Evolutionary conservation across 2,329 filamentous ascomycete genomes (phyloP), one percentile per base, ranked within the genome.

Genomic region (Penicillium sp.): DNA sequence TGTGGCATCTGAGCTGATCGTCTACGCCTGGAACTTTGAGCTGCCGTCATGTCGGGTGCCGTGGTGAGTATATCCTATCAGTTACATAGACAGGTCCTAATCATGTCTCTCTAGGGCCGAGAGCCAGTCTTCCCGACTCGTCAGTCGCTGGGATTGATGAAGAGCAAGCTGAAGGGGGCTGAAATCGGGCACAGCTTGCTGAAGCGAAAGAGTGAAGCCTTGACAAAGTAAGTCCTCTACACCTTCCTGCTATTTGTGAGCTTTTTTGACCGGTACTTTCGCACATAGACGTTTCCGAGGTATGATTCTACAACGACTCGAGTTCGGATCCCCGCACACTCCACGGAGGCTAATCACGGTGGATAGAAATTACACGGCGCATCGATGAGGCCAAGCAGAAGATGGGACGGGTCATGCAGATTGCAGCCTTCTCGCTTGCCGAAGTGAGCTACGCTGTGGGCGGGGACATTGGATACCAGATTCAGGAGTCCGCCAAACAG

Each of bases 331-430:
- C 53, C 61, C 56, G 62, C 62, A 51, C 56, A 61, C 50, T 56
- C 44, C 48, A 54, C 42, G 48, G 42, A 44, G 44, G 58, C 67
- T 71, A 56, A 71, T 55, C 22, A 42, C 40, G 41, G 27, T 24
- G 48, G 64, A 61, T 70, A 90, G 94, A 99, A 67, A 99, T 99
- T 67, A 96, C 94, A 44, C 85, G 86, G 71, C 88, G 94, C 68
- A 99, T 99, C 74, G 92, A 99, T 77, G 94, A 99, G 74, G 94
- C 94, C 38, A 99, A 99, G 76, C 89, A 92, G 65, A 99, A 99
- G 79, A 99, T 99, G 92, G 94, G 94, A 51, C 85, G 92, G 30
- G 94, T 99, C 33, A 99, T 99, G 94, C 92, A 97, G 74, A 95
- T 99, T 68, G 94, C 94, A 36, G 92, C 94, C 41, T 97, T 99